These are phyloP conservation scores for Corymbia citriodora DNA, from an alignment of 441 rosid species.

Conservation along the genomic window DNA sequence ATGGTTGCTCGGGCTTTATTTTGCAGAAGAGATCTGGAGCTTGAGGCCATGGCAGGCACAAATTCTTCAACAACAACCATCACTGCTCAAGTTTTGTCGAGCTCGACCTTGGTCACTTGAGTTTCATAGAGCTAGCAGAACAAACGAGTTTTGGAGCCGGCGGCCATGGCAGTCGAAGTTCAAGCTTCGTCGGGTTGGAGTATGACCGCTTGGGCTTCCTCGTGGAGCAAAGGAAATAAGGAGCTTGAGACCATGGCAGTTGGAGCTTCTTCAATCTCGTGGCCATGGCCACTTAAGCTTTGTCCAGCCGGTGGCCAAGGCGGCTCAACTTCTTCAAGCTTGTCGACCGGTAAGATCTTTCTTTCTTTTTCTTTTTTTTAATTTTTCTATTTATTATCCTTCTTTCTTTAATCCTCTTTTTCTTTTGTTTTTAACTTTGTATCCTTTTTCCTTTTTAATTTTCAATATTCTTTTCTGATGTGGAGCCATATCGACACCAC, in stretches of 20 bases:
- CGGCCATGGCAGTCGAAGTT: not conserved
- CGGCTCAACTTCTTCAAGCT: not conserved
- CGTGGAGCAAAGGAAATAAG: not conserved
- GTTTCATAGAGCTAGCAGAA: not conserved
- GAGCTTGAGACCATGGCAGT: not conserved
- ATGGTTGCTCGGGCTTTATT: not conserved
- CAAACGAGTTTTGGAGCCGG: not conserved
- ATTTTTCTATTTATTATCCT: not conserved
- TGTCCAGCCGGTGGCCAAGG: not conserved
- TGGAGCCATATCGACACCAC: not conserved
- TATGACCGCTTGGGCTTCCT: not conserved
- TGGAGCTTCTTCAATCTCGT: not conserved
- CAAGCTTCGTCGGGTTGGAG: not conserved
- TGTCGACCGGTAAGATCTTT: not conserved
- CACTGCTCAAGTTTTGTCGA: not conserved
- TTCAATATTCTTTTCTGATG: not conserved
- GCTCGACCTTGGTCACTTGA: not conserved
- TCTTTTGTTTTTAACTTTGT: not conserved
- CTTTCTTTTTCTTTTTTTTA: not conserved
- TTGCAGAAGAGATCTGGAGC: not conserved
- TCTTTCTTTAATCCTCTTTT: not conserved
- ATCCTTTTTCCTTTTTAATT: not conserved
- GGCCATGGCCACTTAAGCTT: not conserved
- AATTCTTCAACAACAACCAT: not conserved
- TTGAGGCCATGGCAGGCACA: not conserved